phyloP scores from a whole-genome alignment of 2,329 filamentous ascomycete genomes.

The Scedosporium apiospermum region DNA sequence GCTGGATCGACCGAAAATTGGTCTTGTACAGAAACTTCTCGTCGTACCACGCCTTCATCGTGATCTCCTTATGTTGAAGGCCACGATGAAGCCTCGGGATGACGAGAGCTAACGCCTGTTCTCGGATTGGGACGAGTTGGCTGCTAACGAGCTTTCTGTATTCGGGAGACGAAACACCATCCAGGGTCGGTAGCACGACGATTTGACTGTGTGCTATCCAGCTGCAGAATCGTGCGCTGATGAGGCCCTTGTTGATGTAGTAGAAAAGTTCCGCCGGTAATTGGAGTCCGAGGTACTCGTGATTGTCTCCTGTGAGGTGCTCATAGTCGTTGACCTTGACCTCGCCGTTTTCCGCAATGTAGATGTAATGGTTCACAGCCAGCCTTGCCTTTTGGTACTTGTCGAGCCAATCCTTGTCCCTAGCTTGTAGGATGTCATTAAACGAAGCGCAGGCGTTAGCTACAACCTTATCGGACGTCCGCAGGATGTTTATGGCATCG shows the following conservation, averaged over 20 bases:
- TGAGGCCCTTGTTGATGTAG: constrained; percentile 76
- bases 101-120: constrained; percentile 68
- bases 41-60: constrained; percentile 78
- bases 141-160: constrained; percentile 72
- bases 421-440: constrained; percentile 65
- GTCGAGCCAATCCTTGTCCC: constrained; percentile 68
- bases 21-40: constrained; percentile 58
- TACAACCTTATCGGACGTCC: constrained; percentile 57
- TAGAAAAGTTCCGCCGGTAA: constrained; percentile 84
- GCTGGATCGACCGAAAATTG: constrained; percentile 29
- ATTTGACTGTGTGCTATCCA: constrained; percentile 76
- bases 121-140: constrained; percentile 64
- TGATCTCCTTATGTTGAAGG: constrained; percentile 70
- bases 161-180: constrained; percentile 68
- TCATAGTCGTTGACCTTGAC: constrained; percentile 66
- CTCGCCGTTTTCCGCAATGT: constrained; percentile 68
- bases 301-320: constrained; percentile 69
- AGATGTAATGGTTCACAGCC: constrained; percentile 79
- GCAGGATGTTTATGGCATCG: constrained; percentile 71
- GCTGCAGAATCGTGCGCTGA: constrained; percentile 69
- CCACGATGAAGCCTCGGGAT: constrained; percentile 74
- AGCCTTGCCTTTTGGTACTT: constrained; percentile 80
- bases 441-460: constrained; percentile 66
- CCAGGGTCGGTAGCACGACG: constrained; percentile 71
- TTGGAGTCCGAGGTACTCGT: constrained; percentile 83